Conservation (phyloP, 495 filamentous ascomycete genomes). For the Aspergillus sclerotioniger region DNA sequence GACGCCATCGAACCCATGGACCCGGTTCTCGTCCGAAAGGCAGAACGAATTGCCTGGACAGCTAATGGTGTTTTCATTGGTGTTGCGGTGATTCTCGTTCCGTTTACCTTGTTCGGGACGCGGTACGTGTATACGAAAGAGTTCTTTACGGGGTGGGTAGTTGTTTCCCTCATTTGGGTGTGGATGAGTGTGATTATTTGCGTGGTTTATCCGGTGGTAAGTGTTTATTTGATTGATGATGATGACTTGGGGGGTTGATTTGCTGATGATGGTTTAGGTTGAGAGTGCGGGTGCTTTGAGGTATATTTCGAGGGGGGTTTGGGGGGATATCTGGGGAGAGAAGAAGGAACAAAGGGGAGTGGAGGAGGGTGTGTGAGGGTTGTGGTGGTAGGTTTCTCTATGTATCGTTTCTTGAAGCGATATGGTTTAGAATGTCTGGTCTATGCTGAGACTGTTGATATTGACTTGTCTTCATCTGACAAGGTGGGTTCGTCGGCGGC, state of each 20-base stretch:
- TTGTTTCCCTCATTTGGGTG: constrained; percentile 46
- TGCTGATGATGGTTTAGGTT: constrained; percentile 15
- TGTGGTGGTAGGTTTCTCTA: too few relatives aligned
- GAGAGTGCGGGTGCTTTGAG: constrained; percentile 36
- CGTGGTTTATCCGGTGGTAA: constrained; percentile 40
- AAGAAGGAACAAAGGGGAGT: too few relatives aligned
- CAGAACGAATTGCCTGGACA: constrained; percentile 24
- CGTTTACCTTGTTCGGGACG: constrained; percentile 40
- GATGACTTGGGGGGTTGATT: not conserved
- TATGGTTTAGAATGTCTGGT: too few relatives aligned
- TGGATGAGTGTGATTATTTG: constrained; percentile 41
- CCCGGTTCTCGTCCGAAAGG: constrained; percentile 29
- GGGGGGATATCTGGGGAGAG: constrained; percentile 16
- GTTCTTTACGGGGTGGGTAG: constrained; percentile 46
- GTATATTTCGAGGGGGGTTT: constrained; percentile 23
- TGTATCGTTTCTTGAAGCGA: too few relatives aligned
- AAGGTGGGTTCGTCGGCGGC: too few relatives aligned
- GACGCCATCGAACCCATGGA: constrained; percentile 40
- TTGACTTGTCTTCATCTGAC: too few relatives aligned
- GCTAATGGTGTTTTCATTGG: constrained; percentile 33
- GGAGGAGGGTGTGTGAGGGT: too few relatives aligned
- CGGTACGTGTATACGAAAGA: constrained; percentile 33
- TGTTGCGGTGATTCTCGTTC: constrained; percentile 36
- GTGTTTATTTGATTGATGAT: not conserved
- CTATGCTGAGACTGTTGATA: too few relatives aligned